Evolutionary conservation across 345 rosid genomes (phyloP).

Genomic region (Brassica napus): Da-Ae NC_063450.1:37835001-37835500

Average conservation of each 20-base stretch:
- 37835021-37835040: constrained; percentile 45
- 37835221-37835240: constrained; percentile 83
- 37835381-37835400: constrained; percentile 26
- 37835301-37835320: constrained; percentile 50
- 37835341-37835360: constrained; percentile 4
- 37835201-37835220: constrained; percentile 76
- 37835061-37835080: constrained; percentile 34
- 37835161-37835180: constrained; percentile 48
- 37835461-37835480: constrained; percentile 54
- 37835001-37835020: constrained; percentile 31
- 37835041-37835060: constrained; percentile 54
- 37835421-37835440: constrained; percentile 46
- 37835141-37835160: constrained; percentile 13
- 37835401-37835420: constrained; percentile 32
- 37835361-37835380: constrained; percentile 10
- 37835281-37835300: constrained; percentile 55
- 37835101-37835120: constrained; percentile 27
- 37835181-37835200: constrained; percentile 61
- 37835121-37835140: constrained; percentile 9
- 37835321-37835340: constrained; percentile 40
- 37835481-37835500: constrained; percentile 89
- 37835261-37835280: constrained; percentile 60
- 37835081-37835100: constrained; percentile 26
- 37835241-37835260: constrained; percentile 59
- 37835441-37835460: constrained; percentile 62